These are phyloP conservation scores for Gliomastix tumulicola DNA, from an alignment of 2,329 filamentous ascomycete species.

Conservation along the genomic window DNA sequence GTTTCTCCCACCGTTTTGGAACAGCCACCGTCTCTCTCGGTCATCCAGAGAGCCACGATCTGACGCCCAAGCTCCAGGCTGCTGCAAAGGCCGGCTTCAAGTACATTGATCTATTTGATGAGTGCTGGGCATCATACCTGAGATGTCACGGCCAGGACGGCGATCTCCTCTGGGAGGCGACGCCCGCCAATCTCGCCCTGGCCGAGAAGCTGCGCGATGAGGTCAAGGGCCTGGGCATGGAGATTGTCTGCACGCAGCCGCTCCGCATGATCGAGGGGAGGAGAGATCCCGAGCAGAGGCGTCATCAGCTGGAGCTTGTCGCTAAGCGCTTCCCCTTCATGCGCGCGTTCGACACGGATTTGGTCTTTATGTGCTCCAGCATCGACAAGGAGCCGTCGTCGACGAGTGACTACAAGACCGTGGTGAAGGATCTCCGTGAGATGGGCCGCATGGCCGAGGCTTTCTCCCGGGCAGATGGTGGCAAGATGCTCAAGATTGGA, in stretches of 20 bases:
- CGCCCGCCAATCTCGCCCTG: background rate
- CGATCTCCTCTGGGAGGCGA: conserved; percentile 1
- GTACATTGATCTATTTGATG: conserved; percentile 3
- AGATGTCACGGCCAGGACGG: background rate
- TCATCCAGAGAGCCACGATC: background rate
- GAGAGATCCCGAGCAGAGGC: conserved; percentile 1
- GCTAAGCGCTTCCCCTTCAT: conserved; percentile 4
- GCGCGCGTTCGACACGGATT: conserved; percentile 4
- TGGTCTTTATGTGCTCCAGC: conserved; percentile 5
- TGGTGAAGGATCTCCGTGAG: conserved; percentile 1
- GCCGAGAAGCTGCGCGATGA: conserved; percentile 38
- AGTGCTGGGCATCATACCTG: conserved; percentile 2
- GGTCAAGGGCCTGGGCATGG: conserved; percentile 47
- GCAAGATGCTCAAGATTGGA: conserved; percentile 3
- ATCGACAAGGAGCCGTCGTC: conserved; percentile 4
- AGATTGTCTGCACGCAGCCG: conserved; percentile 4
- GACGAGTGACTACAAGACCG: conserved; percentile 3
- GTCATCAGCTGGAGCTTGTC: background rate
- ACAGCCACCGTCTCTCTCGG: conserved; percentile 3
- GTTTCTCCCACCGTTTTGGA: no score
- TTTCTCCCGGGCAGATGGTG: conserved; percentile 2
- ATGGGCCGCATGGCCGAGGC: conserved; percentile 3
- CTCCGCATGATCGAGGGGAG: conserved; percentile 4
- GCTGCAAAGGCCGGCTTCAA: conserved; percentile 3
- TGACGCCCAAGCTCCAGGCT: background rate